Evolutionary conservation across 116 monocot species (phyloP).

Genomic region (Thalassia testudinum): DNA sequence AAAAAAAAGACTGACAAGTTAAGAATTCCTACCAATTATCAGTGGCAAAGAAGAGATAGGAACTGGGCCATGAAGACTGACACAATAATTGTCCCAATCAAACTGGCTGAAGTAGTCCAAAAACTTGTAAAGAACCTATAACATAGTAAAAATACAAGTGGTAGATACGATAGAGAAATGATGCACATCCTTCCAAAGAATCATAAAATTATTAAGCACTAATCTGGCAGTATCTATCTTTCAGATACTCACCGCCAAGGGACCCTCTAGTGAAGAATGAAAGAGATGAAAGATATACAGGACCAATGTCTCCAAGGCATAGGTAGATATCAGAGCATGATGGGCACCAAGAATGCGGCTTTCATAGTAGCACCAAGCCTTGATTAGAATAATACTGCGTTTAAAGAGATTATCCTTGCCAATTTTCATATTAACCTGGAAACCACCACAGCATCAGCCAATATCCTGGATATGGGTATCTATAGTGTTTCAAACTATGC

Average conservation of each 20-base stretch:
- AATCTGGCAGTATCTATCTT: background rate
- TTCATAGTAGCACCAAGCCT: conserved; percentile 96
- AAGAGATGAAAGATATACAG: conserved; percentile 73
- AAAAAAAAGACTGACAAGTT: too few species aligned
- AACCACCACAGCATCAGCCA: too few species aligned
- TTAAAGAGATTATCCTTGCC: conserved; percentile 76
- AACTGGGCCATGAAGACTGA: conserved; percentile 58
- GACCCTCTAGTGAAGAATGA: conserved; percentile 56
- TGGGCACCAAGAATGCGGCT: conserved; percentile 90
- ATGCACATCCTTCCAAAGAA: background rate
- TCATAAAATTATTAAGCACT: background rate
- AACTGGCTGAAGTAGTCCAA: conserved; percentile 72
- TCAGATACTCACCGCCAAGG: conserved; percentile 36
- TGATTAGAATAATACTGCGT: conserved; percentile 70
- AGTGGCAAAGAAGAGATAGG: conserved; percentile 44
- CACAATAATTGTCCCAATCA: conserved; percentile 67
- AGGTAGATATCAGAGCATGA: conserved; percentile 76
- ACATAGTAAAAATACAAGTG: background rate
- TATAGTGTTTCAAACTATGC: background rate
- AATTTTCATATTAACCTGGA: conserved; percentile 47
- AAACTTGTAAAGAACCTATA: conserved; percentile 68
- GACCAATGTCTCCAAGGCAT: conserved; percentile 77
- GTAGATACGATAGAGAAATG: background rate
- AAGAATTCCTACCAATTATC: conserved; percentile 26
- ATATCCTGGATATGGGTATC: background rate